Evolutionary conservation across 768 basidiomycete species (phyloP), one percentile per base, ranked within the genome.

Genomic region (Crucibulum laeve): DNA sequence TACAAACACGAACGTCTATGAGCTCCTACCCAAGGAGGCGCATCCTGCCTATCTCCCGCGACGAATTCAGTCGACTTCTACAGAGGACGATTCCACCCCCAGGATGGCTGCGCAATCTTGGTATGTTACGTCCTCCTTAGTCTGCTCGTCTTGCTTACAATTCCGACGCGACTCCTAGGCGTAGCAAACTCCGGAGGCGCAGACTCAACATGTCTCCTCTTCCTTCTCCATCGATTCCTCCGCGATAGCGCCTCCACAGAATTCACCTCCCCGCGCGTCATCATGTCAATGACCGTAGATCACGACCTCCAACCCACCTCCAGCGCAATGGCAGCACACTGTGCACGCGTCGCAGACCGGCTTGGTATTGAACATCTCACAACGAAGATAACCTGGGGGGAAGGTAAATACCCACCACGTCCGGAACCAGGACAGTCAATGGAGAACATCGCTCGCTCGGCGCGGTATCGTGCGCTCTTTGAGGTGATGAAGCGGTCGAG

Each of bases 111-210:
- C n/a, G 19, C 14, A 37, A 21, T 2, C 14, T 37, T 10, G 35
- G 35, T 15, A 32, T 13, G 30, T 15, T 13, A 32, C 11, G 15
- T 32, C 15, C 30, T 13, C 11, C 15, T 32, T 32, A 13, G 11
- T 32, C 30, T 15, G 30, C 30, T 32, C 15, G 30, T 32, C 15
- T 32, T 32, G 30, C 30, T 32, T 10, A n/a, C 35, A n/a, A 10
- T 37, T 13, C n/a, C 19, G 19, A 38, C n/a, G n/a, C n/a, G n/a
- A n/a, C n/a, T n/a, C n/a, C n/a, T 37, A 88, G 90, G 76, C 25
- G 74, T 91, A 34, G 88, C 84, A 17, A 82, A 81, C 58, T 91
- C 90, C 8, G 90, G 85, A 5, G 90, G 90, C 1, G 78, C 88
- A 7, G 90, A 92, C 59, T 92, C 90, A 3, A 80, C 83, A 0